Conservation (phyloP, 495 filamentous ascomycete genomes). For the Hypoxylon lenormandii region DNA sequence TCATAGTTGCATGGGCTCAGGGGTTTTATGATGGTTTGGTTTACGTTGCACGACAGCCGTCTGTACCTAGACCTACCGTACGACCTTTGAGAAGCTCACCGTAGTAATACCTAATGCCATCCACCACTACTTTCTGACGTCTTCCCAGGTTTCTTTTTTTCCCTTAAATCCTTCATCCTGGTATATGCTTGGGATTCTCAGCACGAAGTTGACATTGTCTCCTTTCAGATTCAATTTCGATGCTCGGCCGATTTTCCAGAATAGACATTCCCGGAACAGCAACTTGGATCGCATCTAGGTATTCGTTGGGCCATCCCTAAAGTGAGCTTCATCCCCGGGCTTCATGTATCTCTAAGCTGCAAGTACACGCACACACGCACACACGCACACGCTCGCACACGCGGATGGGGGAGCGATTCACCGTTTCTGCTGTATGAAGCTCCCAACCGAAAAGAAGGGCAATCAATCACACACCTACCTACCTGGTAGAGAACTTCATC, state of each 20-base stretch:
- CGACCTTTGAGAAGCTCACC: slow-evolving; percentile 43
- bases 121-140: slow-evolving; percentile 8
- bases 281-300: neutral
- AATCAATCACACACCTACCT: slow-evolving; percentile 43
- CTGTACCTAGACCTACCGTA: slow-evolving; percentile 41
- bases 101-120: slow-evolving; percentile 23
- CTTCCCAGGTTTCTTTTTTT: slow-evolving; percentile 32
- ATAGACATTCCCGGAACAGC: slow-evolving; percentile 1
- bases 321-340: slow-evolving; percentile 13
- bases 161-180: slow-evolving; percentile 43
- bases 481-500: slow-evolving; percentile 19
- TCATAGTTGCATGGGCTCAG: slow-evolving; percentile 35
- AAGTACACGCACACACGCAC: slow-evolving; percentile 4
- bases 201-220: slow-evolving; percentile 22
- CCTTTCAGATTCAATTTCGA: slow-evolving; percentile 16
- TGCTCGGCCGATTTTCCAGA: neutral
- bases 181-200: slow-evolving; percentile 29
- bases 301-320: slow-evolving; percentile 3
- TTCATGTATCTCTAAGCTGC: slow-evolving; percentile 19
- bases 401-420: slow-evolving; percentile 27
- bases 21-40: slow-evolving; percentile 44
- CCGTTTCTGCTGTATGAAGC: slow-evolving; percentile 13
- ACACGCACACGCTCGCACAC: slow-evolving; percentile 8
- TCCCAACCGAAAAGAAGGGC: slow-evolving; percentile 30
- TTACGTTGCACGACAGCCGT: slow-evolving; percentile 44